phyloP scores from a whole-genome alignment of 306 rosid species.

The Biancaea sappan region DNA sequence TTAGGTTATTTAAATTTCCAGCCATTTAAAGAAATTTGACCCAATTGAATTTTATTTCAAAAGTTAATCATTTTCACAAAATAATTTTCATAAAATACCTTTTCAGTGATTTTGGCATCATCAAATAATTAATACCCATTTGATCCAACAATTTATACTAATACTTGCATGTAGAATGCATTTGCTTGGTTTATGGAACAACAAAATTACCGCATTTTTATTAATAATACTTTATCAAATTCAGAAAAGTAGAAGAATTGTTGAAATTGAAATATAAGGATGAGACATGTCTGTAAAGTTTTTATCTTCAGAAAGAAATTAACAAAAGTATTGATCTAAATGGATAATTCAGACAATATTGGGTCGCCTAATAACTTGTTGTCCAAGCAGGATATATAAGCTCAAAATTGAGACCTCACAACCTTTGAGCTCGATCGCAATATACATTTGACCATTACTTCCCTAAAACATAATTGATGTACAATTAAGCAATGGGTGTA shows the following conservation, averaged over 20 bases:
- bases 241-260: neutral
- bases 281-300: neutral
- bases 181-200: neutral
- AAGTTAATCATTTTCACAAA: too few species aligned
- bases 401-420: neutral
- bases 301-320: neutral
- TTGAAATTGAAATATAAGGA: constrained; percentile 1
- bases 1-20: too few species aligned
- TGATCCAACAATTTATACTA: too few species aligned
- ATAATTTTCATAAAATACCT: too few species aligned
- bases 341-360: too few species aligned
- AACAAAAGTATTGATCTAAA: too few species aligned
- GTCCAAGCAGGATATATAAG: neutral
- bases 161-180: neutral
- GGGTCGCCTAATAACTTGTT: neutral
- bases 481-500: neutral
- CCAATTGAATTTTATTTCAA: too few species aligned
- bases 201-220: neutral
- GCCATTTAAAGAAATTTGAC: too few species aligned
- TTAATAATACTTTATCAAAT: neutral
- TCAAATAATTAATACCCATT: too few species aligned
- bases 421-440: neutral
- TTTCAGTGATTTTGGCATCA: too few species aligned
- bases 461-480: neutral
- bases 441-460: neutral